These are phyloP conservation scores for Cladosporium sp. DNA, from an alignment of 2,329 filamentous ascomycete species.

Conservation along the genomic window DNA sequence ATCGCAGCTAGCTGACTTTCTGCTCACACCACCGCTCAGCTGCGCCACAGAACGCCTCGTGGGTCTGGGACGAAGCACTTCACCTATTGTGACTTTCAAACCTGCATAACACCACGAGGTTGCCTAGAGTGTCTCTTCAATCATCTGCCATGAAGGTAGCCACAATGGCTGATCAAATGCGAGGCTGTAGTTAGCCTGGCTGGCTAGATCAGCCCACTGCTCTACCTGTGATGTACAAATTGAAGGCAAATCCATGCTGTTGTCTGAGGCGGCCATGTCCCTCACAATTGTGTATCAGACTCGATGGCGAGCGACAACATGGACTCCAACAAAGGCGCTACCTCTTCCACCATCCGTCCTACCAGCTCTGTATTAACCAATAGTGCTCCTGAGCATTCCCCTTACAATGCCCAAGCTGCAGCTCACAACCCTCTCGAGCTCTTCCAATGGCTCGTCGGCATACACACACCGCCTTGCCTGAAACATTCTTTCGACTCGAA, in stretches of 20 bases:
- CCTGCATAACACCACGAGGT: background rate
- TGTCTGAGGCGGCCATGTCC: background rate
- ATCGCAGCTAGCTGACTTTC: background rate
- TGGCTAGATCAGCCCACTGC: background rate
- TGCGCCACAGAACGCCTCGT: background rate
- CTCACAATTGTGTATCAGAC: background rate
- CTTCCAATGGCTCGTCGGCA: slow-evolving; percentile 1
- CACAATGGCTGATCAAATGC: background rate
- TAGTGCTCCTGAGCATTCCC: too few species aligned
- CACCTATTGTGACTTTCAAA: background rate
- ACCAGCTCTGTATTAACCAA: background rate
- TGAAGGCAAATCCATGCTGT: background rate
- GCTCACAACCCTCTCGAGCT: background rate
- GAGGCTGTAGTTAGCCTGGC: background rate
- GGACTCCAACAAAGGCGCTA: background rate
- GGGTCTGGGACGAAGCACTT: background rate
- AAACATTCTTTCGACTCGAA: background rate
- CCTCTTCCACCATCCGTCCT: background rate
- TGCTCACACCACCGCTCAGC: slow-evolving; percentile 4
- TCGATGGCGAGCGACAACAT: background rate
- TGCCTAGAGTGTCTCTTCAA: background rate
- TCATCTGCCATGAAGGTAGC: background rate
- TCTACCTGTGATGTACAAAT: background rate
- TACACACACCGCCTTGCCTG: background rate
- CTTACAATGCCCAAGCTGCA: background rate